These are phyloP conservation scores for Russula lepida DNA, from an alignment of 768 basidiomycete species.

Conservation along the genomic window DNA sequence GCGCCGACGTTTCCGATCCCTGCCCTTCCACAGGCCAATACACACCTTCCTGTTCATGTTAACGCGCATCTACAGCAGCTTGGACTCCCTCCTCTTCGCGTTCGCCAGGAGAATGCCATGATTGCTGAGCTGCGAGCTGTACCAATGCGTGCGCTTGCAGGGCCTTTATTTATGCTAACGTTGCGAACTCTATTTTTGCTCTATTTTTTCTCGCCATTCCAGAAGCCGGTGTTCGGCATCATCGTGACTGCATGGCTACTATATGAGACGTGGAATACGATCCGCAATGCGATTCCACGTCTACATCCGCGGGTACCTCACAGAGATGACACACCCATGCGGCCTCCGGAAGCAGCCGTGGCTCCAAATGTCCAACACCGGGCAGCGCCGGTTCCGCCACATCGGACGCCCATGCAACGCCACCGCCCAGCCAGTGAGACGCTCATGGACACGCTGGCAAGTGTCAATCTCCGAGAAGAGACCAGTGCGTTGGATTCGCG, in stretches of 20 bases:
- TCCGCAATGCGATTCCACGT: conserved; percentile 18
- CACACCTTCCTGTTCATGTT: conserved; percentile 12
- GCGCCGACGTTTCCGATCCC: neutral
- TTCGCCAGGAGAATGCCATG: conserved; percentile 16
- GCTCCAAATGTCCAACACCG: neutral
- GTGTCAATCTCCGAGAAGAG: conserved; percentile 13
- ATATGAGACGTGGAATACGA: conserved; percentile 22
- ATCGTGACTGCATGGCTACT: conserved; percentile 19
- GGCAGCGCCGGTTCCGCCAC: neutral
- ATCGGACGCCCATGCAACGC: neutral
- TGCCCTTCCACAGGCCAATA: neutral
- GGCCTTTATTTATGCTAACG: conserved; percentile 18
- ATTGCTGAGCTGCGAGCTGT: conserved; percentile 20
- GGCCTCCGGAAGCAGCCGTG: neutral
- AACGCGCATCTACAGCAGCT: conserved; percentile 19
- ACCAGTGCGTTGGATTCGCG: conserved; percentile 6
- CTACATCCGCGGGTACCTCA: conserved; percentile 3
- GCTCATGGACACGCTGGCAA: conserved; percentile 12
- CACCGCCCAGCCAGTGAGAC: neutral
- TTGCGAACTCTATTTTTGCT: conserved; percentile 19
- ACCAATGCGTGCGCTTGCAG: conserved; percentile 20
- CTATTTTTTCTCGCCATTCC: conserved; percentile 21
- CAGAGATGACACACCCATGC: neutral
- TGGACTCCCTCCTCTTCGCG: conserved; percentile 17
- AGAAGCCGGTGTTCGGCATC: conserved; percentile 19